These are phyloP conservation scores for Wilhelminamyces savonicus DNA, from an alignment of 805 yeast species.

Conservation along the genomic window DNA sequence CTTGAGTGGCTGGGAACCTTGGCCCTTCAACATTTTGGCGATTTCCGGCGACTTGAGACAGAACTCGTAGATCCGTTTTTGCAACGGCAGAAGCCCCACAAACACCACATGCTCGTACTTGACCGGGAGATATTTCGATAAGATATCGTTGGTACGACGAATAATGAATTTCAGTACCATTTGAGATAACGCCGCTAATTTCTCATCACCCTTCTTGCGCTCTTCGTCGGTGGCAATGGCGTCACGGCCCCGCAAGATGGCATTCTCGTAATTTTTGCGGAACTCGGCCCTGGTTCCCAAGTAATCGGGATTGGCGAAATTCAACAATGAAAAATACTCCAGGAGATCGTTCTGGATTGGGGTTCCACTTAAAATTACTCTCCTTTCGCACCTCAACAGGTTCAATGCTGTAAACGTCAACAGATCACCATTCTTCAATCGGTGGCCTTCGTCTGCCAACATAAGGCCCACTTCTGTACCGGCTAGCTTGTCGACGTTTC, in stretches of 20 bases:
- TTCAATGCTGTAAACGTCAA: conserved; percentile 83
- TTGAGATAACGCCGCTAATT: conserved; percentile 61
- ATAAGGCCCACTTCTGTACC: conserved; percentile 80
- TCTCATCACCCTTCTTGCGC: conserved; percentile 58
- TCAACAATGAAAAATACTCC: conserved; percentile 84
- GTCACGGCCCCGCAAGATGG: conserved; percentile 81
- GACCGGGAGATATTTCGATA: conserved; percentile 90
- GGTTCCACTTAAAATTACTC: conserved; percentile 93
- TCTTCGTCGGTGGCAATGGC: conserved; percentile 83
- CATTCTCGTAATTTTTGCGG: conserved; percentile 74
- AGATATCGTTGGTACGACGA: conserved; percentile 89
- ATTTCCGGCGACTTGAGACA: conserved; percentile 78
- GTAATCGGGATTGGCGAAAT: conserved; percentile 91
- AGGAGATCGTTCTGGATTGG: conserved; percentile 95
- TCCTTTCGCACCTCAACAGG: conserved; percentile 74
- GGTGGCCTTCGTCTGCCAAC: conserved; percentile 48
- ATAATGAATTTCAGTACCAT: conserved; percentile 87
- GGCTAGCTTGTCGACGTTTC: conserved; percentile 71
- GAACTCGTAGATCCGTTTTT: conserved; percentile 60
- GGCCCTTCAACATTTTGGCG: conserved; percentile 55
- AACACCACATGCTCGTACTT: conserved; percentile 97
- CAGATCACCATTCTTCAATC: conserved; percentile 70
- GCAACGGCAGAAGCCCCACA: conserved; percentile 76
- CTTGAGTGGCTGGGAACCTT: conserved; percentile 76
- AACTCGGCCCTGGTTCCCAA: conserved; percentile 82